A percentile compares a stretch with the other conserved stretches of the same genome.
phyloP scores from a whole-genome alignment of 495 filamentous ascomycete species.

The Hypoxylon rickii region DNA sequence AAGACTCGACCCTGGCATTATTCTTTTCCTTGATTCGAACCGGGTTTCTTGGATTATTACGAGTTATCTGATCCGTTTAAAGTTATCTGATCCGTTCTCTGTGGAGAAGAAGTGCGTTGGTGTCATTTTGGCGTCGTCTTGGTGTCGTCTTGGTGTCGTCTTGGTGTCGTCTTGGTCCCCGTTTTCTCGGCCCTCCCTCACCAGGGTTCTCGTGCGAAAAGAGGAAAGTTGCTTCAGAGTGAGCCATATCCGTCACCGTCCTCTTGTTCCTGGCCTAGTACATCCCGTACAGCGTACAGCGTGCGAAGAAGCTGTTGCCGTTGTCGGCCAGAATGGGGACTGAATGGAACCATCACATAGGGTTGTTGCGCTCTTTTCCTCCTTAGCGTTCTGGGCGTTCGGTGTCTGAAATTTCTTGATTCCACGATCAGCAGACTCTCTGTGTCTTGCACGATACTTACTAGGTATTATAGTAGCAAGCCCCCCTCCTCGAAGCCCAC shows the following conservation, averaged over 20 bases:
- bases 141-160: slow-evolving; percentile 26
- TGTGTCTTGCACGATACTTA: slow-evolving; percentile 16
- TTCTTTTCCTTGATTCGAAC: slow-evolving; percentile 6
- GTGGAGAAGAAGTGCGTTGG: slow-evolving; percentile 26
- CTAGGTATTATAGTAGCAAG: slow-evolving; percentile 2
- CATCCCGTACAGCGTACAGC: not conserved
- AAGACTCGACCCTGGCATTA: slow-evolving; percentile 20
- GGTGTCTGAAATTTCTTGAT: slow-evolving; percentile 11
- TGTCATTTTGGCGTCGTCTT: no score
- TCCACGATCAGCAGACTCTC: slow-evolving; percentile 17
- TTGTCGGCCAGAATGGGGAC: slow-evolving; percentile 36
- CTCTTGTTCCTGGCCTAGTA: slow-evolving; percentile 17
- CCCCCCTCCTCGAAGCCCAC: slow-evolving; percentile 8
- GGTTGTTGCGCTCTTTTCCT: slow-evolving; percentile 18
- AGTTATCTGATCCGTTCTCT: slow-evolving; percentile 39
- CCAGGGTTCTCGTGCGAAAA: slow-evolving; percentile 27
- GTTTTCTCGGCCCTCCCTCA: slow-evolving; percentile 1
- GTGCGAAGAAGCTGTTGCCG: slow-evolving; percentile 22
- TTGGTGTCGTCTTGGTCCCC: slow-evolving; percentile 14
- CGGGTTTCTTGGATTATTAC: slow-evolving; percentile 25
- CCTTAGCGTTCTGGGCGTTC: slow-evolving; percentile 15
- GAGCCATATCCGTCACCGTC: slow-evolving; percentile 13
- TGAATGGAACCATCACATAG: slow-evolving; percentile 27
- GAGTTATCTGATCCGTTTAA: slow-evolving; percentile 41
- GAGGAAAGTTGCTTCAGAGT: slow-evolving; percentile 32